phyloP scores from a whole-genome alignment of 352 stramenopile species.

The Pythium myriotylum region DNA sequence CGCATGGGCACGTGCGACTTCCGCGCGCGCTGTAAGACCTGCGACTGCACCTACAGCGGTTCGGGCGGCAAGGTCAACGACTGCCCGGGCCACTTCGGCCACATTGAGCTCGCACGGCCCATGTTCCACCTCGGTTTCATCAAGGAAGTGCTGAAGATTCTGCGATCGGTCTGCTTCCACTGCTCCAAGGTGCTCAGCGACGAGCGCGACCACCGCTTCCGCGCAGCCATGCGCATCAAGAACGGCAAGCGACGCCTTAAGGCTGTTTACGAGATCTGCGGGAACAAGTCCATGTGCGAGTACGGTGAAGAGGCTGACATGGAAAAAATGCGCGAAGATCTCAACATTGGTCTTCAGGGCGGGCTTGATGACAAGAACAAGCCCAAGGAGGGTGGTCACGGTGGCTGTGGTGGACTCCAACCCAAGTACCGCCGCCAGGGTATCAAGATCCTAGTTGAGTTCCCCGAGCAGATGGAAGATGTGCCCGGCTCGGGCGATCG shows the following conservation, averaged over 20 bases:
- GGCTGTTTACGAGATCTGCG: slow-evolving; percentile 94
- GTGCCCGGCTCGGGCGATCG: slow-evolving; percentile 93
- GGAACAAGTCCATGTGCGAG: slow-evolving; percentile 89
- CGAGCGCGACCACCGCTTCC: slow-evolving; percentile 84
- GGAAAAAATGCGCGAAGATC: slow-evolving; percentile 89
- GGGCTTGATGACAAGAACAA: slow-evolving; percentile 85
- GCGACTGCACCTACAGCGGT: slow-evolving; percentile 91
- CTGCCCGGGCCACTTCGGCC: slow-evolving; percentile 99
- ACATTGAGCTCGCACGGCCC: slow-evolving; percentile 97
- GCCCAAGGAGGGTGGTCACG: slow-evolving; percentile 78
- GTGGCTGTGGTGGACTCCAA: slow-evolving; percentile 84
- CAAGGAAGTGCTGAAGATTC: slow-evolving; percentile 93
- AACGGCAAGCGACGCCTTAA: slow-evolving; percentile 92
- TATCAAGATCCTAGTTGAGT: slow-evolving; percentile 95
- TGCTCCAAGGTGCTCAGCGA: slow-evolving; percentile 96
- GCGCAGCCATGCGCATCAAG: slow-evolving; percentile 84
- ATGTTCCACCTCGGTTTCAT: slow-evolving; percentile 99
- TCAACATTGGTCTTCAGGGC: slow-evolving; percentile 85
- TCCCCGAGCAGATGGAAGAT: slow-evolving; percentile 94
- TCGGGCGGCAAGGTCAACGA: slow-evolving; percentile 95
- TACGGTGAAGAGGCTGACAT: slow-evolving; percentile 86
- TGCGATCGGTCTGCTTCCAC: slow-evolving; percentile 97
- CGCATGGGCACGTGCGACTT: slow-evolving; percentile 96
- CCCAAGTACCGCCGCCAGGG: slow-evolving; percentile 97
- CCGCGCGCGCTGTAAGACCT: slow-evolving; percentile 89